phyloP scores from a whole-genome alignment of 163 green algal genomes.

The Scenedesmus sp. region DNA sequence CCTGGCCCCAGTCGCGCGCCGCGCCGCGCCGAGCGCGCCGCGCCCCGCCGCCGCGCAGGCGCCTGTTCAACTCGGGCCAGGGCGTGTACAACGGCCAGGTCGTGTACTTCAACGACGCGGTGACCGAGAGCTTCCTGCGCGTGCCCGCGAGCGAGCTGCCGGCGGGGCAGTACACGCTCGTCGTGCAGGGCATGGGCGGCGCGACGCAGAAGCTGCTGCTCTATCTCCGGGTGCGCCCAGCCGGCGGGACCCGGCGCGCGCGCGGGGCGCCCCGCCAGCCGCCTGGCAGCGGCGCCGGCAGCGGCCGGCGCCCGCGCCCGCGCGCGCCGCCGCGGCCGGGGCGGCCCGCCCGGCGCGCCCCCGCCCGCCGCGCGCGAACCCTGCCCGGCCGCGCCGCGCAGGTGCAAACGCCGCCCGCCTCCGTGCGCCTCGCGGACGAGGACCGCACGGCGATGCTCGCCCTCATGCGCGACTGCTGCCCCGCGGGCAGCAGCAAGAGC shows the following conservation, averaged over 20 bases:
- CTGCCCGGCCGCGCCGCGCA: too few species aligned
- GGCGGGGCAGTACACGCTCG: slow-evolving; percentile 19
- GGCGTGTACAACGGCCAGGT: background rate
- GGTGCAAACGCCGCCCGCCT: slow-evolving; percentile 26
- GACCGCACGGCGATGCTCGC: slow-evolving; percentile 7
- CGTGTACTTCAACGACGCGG: slow-evolving; percentile 40
- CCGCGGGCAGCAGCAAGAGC: background rate
- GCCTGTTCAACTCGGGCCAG: background rate
- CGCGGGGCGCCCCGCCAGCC: too few species aligned
- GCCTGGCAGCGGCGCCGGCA: too few species aligned
- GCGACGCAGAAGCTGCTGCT: slow-evolving; percentile 30
- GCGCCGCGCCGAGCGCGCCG: too few species aligned
- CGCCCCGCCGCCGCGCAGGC: too few species aligned
- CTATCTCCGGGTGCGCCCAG: slow-evolving; percentile 31
- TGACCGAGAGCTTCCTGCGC: slow-evolving; percentile 22
- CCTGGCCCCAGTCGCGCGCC: too few species aligned
- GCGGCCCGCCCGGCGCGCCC: too few species aligned
- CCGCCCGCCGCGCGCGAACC: too few species aligned
- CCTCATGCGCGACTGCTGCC: slow-evolving; percentile 26
- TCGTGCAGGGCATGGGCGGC: slow-evolving; percentile 28
- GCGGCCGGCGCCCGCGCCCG: too few species aligned
- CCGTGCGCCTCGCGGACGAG: background rate
- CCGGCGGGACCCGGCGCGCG: too few species aligned
- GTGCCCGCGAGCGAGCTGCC: background rate
- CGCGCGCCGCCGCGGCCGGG: too few species aligned